phyloP scores from a whole-genome alignment of 176 grass and related monocot species.

The bread wheat (Triticum aestivum) region IWGSC_CS_RefSeq_v2.1 NC_057797.1:666599398-666599897 shows the following conservation, averaged over 20 bases:
- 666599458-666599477: slow-evolving; percentile 46
- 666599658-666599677: slow-evolving; percentile 86
- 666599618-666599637: slow-evolving; percentile 83
- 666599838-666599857: slow-evolving; percentile 86
- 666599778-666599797: slow-evolving; percentile 62
- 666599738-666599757: slow-evolving; percentile 75
- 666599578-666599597: slow-evolving; percentile 92
- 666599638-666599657: slow-evolving; percentile 99
- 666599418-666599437: not conserved
- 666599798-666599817: slow-evolving; percentile 72
- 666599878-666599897: slow-evolving; percentile 79
- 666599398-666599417: slow-evolving; percentile 31
- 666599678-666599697: slow-evolving; percentile 95
- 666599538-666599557: slow-evolving; percentile 13
- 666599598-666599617: slow-evolving; percentile 89
- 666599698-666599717: slow-evolving; percentile 98
- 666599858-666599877: slow-evolving; percentile 75
- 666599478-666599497: slow-evolving; percentile 95
- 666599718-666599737: slow-evolving; percentile 80
- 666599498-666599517: slow-evolving; percentile 77
- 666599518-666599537: slow-evolving; percentile 8
- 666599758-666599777: slow-evolving; percentile 85
- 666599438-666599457: slow-evolving; percentile 35
- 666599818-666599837: slow-evolving; percentile 86
- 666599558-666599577: slow-evolving; percentile 92